Conservation (phyloP, 345 rosid genomes). For the Ceriops decandra region DNA sequence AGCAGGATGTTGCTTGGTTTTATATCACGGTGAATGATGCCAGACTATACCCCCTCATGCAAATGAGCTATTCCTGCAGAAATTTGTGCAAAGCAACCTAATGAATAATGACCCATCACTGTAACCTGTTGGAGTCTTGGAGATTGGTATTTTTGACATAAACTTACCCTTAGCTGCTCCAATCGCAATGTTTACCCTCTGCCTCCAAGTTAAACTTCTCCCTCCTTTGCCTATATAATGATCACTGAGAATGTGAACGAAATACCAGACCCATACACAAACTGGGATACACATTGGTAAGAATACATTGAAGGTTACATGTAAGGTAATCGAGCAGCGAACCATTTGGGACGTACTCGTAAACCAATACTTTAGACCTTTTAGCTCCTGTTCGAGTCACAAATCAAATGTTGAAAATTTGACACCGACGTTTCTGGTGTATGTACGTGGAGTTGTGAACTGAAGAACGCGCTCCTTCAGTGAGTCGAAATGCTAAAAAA, state of each 20-base stretch:
- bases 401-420: neutral
- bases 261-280: neutral
- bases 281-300: neutral
- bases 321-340: constrained; percentile 55
- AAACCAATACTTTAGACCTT: constrained; percentile 45
- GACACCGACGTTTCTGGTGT: neutral
- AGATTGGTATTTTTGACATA: neutral
- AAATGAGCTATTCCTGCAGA: constrained; percentile 54
- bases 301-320: constrained; percentile 25
- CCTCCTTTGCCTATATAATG: constrained; percentile 40
- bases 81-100: neutral
- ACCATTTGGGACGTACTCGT: constrained; percentile 55
- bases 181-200: constrained; percentile 53
- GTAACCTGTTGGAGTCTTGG: neutral
- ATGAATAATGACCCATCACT: neutral
- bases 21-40: constrained; percentile 60
- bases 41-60: constrained; percentile 47
- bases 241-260: neutral
- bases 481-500: neutral
- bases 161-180: constrained; percentile 58
- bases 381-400: constrained; percentile 33
- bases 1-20: constrained; percentile 61
- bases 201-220: constrained; percentile 49
- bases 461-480: neutral
- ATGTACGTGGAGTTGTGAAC: neutral